Percentiles rank a stretch among this genome's conserved stretches.
Evolutionary conservation across 345 rosid species (phyloP).

Genomic region (Aquilaria sinensis): DNA sequence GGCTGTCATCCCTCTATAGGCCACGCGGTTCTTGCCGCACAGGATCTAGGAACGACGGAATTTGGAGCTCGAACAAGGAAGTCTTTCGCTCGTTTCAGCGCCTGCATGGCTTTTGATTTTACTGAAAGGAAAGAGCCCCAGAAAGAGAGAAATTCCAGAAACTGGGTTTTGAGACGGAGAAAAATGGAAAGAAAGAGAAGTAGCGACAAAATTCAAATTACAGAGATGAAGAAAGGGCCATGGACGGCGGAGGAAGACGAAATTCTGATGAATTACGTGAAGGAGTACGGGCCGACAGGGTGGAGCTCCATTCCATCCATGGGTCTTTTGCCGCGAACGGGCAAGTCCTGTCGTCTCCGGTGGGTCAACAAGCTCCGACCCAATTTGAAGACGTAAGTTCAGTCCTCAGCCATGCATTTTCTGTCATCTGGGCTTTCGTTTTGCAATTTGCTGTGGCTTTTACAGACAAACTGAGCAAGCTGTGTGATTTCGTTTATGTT

Average conservation of each 20-base stretch:
- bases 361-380: slow-evolving; percentile 81
- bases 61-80: background rate
- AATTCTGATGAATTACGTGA: slow-evolving; percentile 45
- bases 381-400: slow-evolving; percentile 50
- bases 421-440: background rate
- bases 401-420: too few relatives aligned
- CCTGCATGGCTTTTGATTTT: background rate
- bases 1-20: background rate
- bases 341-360: slow-evolving; percentile 74
- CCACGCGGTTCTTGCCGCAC: background rate
- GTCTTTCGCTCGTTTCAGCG: background rate
- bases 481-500: background rate
- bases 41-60: background rate
- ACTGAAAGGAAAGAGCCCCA: background rate
- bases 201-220: slow-evolving; percentile 5
- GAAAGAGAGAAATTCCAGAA: background rate
- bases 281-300: slow-evolving; percentile 53
- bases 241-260: slow-evolving; percentile 75
- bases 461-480: background rate
- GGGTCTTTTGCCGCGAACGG: slow-evolving; percentile 59
- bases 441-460: background rate
- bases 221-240: slow-evolving; percentile 48
- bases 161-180: background rate
- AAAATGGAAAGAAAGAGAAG: slow-evolving; percentile 13
- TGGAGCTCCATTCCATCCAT: slow-evolving; percentile 91